Evolutionary conservation across 371 early-diverging fungal genomes (phyloP).

Genomic region (Nosema muscidifuracis): DNA sequence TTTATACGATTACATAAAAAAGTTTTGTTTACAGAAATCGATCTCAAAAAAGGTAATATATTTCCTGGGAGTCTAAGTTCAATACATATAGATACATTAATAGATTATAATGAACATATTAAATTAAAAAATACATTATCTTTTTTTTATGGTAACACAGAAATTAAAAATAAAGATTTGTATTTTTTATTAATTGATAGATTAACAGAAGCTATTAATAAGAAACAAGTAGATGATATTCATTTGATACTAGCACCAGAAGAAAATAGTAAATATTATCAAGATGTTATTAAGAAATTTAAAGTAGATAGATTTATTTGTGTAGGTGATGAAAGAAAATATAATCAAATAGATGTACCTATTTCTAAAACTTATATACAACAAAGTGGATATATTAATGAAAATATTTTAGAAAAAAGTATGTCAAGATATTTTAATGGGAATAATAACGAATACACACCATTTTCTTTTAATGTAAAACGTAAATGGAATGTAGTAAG

Average conservation of each 20-base stretch:
- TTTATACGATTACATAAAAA: conserved; percentile 52
- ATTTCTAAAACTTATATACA: conserved; percentile 42
- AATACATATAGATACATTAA: conserved; percentile 27
- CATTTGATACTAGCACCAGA: conserved; percentile 50
- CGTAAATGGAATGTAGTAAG: conserved; percentile 49
- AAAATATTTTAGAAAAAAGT: conserved; percentile 39
- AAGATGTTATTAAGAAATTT: conserved; percentile 41
- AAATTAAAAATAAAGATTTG: conserved; percentile 50
- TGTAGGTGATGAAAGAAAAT: conserved; percentile 60
- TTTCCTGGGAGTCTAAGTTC: conserved; percentile 55
- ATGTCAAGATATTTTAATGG: conserved; percentile 63
- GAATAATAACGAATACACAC: conserved; percentile 50
- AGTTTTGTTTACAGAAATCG: conserved; percentile 52
- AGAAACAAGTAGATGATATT: conserved; percentile 31
- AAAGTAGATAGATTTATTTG: conserved; percentile 48
- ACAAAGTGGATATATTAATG: conserved; percentile 47
- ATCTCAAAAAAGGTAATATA: conserved; percentile 45
- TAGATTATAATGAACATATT: conserved; percentile 40
- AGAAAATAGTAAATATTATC: conserved; percentile 16
- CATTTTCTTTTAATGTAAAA: conserved; percentile 50
- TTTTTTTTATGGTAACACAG: conserved; percentile 51
- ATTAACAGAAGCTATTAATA: conserved; percentile 38
- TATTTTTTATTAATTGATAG: conserved; percentile 32
- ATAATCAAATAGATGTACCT: conserved; percentile 25
- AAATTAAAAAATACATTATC: conserved; percentile 34